A percentile compares a stretch with the other conserved stretches of the same genome.
phyloP scores from a whole-genome alignment of 345 rosid species.

The Hirschfeldia incana region DNA sequence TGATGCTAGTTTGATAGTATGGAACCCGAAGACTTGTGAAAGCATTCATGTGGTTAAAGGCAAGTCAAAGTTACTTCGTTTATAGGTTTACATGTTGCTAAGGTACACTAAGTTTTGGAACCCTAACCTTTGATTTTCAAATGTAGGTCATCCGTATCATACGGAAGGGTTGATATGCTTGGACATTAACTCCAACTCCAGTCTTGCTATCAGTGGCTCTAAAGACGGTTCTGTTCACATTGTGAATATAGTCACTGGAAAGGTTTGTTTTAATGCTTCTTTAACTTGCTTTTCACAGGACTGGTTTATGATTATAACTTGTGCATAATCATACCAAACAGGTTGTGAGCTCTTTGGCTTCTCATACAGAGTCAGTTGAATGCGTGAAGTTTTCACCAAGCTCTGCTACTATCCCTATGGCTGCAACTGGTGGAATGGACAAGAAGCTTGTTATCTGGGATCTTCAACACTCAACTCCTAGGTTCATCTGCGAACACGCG shows the following conservation, averaged over 20 bases:
- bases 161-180: conserved; percentile 76
- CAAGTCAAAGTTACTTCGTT: conserved; percentile 17
- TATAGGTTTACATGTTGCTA: background rate
- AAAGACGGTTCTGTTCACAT: conserved; percentile 72
- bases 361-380: conserved; percentile 75
- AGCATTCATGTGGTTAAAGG: conserved; percentile 74
- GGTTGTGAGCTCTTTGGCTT: conserved; percentile 74
- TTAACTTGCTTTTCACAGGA: too few relatives aligned
- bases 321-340: conserved; percentile 32
- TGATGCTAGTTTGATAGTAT: conserved; percentile 83
- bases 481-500: conserved; percentile 74
- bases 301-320: conserved; percentile 2
- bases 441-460: conserved; percentile 84
- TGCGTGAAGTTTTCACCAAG: conserved; percentile 69
- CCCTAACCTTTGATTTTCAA: conserved; percentile 5
- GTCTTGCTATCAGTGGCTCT: conserved; percentile 80
- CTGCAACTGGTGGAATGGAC: conserved; percentile 89
- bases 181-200: conserved; percentile 75
- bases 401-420: conserved; percentile 52
- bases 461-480: conserved; percentile 67
- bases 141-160: conserved; percentile 86
- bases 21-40: conserved; percentile 89
- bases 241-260: conserved; percentile 78
- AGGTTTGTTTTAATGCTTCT: conserved; percentile 48
- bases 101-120: background rate